phyloP scores from a whole-genome alignment of 169 alveolate species.

The Toxoplasma gondii region DNA sequence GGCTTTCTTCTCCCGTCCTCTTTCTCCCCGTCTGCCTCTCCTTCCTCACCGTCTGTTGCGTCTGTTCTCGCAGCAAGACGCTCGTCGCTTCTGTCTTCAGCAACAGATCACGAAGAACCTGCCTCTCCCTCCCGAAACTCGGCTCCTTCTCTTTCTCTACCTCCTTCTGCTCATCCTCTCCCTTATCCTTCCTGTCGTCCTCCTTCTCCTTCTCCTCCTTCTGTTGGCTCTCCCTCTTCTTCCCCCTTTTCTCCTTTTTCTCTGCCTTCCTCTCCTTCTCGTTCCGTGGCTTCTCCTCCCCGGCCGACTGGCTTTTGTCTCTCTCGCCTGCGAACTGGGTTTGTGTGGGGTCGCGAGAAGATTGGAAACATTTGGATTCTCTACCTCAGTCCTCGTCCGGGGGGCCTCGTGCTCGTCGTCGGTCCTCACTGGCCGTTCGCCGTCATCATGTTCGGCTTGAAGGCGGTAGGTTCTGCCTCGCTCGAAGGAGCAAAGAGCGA shows the following conservation, averaged over 20 bases:
- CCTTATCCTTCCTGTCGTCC: not conserved
- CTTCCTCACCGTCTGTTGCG: not conserved
- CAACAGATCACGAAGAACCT: too few relatives aligned
- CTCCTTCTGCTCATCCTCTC: not conserved
- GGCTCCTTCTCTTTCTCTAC: not conserved
- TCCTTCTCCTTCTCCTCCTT: not conserved
- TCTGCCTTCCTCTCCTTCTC: not conserved
- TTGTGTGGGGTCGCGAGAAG: conserved; percentile 1
- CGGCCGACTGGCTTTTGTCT: not conserved
- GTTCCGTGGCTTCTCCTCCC: not conserved
- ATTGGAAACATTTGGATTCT: conserved; percentile 33
- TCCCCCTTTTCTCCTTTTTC: not conserved
- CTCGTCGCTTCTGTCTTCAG: too few relatives aligned
- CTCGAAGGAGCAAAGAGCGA: too few relatives aligned
- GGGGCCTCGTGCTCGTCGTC: not conserved
- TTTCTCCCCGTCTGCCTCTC: not conserved
- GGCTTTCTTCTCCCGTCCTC: not conserved
- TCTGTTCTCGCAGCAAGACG: not conserved
- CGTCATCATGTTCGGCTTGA: conserved; percentile 18
- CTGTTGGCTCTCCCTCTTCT: not conserved
- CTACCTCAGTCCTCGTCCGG: not conserved
- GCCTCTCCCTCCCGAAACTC: not conserved
- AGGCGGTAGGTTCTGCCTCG: not conserved
- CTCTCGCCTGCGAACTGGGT: not conserved
- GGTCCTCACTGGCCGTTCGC: conserved; percentile 57